Conservation (phyloP, 441 rosid species). For the Codiaeum variegatum region DNA sequence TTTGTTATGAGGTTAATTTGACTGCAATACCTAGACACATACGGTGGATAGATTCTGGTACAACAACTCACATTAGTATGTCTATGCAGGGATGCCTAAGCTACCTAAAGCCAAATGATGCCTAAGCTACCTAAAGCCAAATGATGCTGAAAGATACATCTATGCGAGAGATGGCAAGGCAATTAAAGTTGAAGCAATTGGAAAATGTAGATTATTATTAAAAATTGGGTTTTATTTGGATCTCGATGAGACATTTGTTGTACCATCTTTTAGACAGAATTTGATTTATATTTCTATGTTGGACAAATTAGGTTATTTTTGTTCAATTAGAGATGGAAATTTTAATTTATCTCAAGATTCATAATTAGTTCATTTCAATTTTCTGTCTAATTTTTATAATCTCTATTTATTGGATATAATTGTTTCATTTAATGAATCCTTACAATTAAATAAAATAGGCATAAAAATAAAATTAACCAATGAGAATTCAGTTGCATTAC, state of each 20-base stretch:
- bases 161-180: background rate
- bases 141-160: background rate
- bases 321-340: slow-evolving; percentile 6
- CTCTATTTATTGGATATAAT: no score
- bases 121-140: no score
- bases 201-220: background rate
- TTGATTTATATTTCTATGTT: slow-evolving; percentile 8
- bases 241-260: slow-evolving; percentile 7
- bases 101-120: background rate
- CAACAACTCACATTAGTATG: slow-evolving; percentile 1
- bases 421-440: background rate
- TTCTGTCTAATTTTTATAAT: background rate
- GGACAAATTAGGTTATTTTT: slow-evolving; percentile 8
- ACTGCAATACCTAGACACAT: background rate
- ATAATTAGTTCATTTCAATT: no score
- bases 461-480: background rate
- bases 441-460: background rate
- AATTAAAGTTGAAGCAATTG: background rate
- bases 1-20: background rate
- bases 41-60: slow-evolving; percentile 4
- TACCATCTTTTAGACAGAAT: slow-evolving; percentile 17
- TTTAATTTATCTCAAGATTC: background rate
- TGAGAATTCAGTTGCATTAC: no score
- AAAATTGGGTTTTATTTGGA: slow-evolving; percentile 1
- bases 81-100: slow-evolving; percentile 1